phyloP scores from a whole-genome alignment of 2,329 filamentous ascomycete species.

The Monosporascus sp. region DNA sequence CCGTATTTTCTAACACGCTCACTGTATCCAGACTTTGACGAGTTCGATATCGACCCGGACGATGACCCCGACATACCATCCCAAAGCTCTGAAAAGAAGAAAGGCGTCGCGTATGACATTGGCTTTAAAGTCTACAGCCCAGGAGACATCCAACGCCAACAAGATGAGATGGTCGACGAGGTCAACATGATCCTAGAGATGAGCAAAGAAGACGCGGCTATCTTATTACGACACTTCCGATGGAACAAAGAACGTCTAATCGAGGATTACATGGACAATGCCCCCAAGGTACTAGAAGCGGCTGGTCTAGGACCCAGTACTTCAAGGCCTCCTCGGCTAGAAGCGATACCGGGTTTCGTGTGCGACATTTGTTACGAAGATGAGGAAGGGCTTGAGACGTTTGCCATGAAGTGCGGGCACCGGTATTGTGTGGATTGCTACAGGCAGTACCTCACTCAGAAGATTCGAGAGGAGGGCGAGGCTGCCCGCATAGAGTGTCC shows the following conservation, averaged over 20 bases:
- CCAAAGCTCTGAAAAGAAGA: slow-evolving; percentile 61
- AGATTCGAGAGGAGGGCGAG: slow-evolving; percentile 93
- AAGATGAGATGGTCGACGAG: slow-evolving; percentile 80
- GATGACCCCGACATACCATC: slow-evolving; percentile 47
- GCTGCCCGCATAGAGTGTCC: slow-evolving; percentile 93
- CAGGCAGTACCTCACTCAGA: slow-evolving; percentile 81
- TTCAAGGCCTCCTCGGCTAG: slow-evolving; percentile 59
- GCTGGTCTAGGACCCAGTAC: slow-evolving; percentile 71
- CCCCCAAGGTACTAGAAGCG: slow-evolving; percentile 72
- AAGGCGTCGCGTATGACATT: slow-evolving; percentile 73
- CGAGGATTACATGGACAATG: slow-evolving; percentile 91
- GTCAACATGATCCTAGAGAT: slow-evolving; percentile 89
- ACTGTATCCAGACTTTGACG: slow-evolving; percentile 47
- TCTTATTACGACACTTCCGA: slow-evolving; percentile 79
- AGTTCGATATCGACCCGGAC: slow-evolving; percentile 54
- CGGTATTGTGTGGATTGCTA: slow-evolving; percentile 93
- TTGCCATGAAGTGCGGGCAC: slow-evolving; percentile 93
- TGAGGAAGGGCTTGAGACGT: slow-evolving; percentile 67
- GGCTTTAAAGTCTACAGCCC: slow-evolving; percentile 79
- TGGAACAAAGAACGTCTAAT: slow-evolving; percentile 97
- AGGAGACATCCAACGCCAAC: slow-evolving; percentile 74
- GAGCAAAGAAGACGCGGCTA: slow-evolving; percentile 82
- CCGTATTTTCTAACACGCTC: not conserved
- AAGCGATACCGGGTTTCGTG: slow-evolving; percentile 68
- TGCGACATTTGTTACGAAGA: slow-evolving; percentile 98